phyloP scores from a whole-genome alignment of 2,329 filamentous ascomycete genomes.

The Colletotrichum spinosum region DNA sequence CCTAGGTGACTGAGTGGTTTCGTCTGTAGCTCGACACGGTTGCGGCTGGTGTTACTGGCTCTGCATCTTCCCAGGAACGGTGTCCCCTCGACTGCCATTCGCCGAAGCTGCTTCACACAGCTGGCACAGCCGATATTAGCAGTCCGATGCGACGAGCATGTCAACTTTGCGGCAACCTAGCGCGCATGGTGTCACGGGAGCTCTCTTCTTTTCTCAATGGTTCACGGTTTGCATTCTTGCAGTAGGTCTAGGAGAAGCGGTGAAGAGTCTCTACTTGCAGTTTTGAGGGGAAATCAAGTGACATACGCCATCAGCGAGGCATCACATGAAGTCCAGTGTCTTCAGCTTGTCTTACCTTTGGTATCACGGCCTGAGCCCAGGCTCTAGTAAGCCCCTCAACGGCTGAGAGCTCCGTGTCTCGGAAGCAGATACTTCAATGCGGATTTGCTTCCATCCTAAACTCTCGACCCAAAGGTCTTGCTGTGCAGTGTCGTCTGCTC shows the following conservation, averaged over 20 bases:
- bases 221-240: no score
- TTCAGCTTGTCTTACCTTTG: conserved; percentile 2
- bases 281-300: no score
- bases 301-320: no score
- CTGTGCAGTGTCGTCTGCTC: no score
- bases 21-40: conserved; percentile 16
- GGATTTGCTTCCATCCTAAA: no score
- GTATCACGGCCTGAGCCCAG: not conserved
- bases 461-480: no score
- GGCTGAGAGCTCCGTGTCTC: conserved; percentile 23
- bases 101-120: not conserved
- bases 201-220: no score
- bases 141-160: conserved; percentile 25
- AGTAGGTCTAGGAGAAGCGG: no score
- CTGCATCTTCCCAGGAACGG: no score
- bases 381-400: not conserved
- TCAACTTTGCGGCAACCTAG: not conserved
- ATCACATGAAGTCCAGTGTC: conserved; percentile 8
- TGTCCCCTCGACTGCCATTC: conserved; percentile 5
- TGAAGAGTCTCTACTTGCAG: no score
- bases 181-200: not conserved
- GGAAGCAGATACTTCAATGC: not conserved
- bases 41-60: conserved; percentile 9
- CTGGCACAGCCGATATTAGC: not conserved
- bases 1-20: conserved; percentile 18